Percentiles rank a stretch among this genome's conserved stretches.
phyloP scores from a whole-genome alignment of 257 asterid genomes.

The Solanum piurae region DNA sequence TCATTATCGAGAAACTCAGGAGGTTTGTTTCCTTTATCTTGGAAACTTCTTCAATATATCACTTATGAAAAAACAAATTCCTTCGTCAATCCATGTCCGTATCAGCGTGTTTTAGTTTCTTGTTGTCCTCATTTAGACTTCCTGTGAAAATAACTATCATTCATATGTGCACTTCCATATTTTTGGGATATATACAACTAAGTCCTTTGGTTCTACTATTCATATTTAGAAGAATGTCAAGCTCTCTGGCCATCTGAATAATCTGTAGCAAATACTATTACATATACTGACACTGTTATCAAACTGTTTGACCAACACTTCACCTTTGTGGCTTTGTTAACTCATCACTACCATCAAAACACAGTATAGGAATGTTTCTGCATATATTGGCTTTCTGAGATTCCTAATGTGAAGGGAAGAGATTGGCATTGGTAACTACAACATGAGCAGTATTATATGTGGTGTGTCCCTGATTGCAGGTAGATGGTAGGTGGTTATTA shows the following conservation, averaged over 20 bases:
- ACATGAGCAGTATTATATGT: background rate
- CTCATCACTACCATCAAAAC: background rate
- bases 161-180: background rate
- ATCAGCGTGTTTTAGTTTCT: background rate
- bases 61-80: background rate
- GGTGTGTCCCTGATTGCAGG: background rate
- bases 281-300: background rate
- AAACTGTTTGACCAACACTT: background rate
- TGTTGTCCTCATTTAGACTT: background rate
- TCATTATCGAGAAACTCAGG: conserved; percentile 97
- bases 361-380: background rate
- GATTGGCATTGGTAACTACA: background rate
- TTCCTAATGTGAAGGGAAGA: background rate
- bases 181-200: background rate
- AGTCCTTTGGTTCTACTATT: background rate
- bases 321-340: background rate
- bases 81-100: background rate
- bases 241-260: background rate
- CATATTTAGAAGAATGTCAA: background rate
- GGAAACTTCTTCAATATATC: background rate
- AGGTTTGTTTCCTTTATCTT: conserved; percentile 47
- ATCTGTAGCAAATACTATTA: background rate
- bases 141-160: background rate
- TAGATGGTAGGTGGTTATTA: background rate
- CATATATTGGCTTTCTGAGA: background rate